Conservation (phyloP, 2,329 filamentous ascomycete genomes). For the Trichoderma atroviride region DNA sequence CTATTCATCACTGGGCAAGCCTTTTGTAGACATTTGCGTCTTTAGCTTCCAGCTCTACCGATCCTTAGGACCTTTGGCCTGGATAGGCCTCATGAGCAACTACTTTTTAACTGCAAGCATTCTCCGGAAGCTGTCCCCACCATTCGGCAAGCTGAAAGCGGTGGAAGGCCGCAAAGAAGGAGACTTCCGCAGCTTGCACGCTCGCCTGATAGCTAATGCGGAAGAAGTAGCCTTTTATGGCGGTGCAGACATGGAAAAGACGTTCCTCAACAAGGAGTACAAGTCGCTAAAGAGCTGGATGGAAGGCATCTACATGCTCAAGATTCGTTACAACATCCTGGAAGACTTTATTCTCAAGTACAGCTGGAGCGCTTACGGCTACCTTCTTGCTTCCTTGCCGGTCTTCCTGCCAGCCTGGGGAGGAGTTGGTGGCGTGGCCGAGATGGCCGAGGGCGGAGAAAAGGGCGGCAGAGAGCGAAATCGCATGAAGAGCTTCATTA, state of each 20-base stretch:
- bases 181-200: conserved; percentile 89
- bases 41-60: conserved; percentile 98
- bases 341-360: conserved; percentile 99
- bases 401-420: conserved; percentile 95
- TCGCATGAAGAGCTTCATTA: conserved; percentile 98
- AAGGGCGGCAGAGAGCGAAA: conserved; percentile 70
- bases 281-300: conserved; percentile 93
- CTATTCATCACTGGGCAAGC: conserved; percentile 97
- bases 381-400: conserved; percentile 87
- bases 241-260: conserved; percentile 91
- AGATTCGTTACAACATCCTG: conserved; percentile 97
- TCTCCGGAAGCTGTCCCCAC: conserved; percentile 83
- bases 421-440: conserved; percentile 73
- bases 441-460: conserved; percentile 58
- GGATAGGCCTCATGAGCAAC: conserved; percentile 84
- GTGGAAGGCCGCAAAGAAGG: conserved; percentile 94
- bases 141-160: conserved; percentile 95
- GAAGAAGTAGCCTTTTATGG: conserved; percentile 98
- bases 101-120: conserved; percentile 94
- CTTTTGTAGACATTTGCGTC: conserved; percentile 92
- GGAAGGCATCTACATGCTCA: conserved; percentile 97
- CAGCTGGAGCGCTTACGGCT: conserved; percentile 97
- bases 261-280: conserved; percentile 89
- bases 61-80: conserved; percentile 83
- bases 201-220: conserved; percentile 90